Evolutionary conservation across 495 filamentous ascomycete species (phyloP), one percentile per base, ranked within the genome.

Genomic region (Hypoxylon fragiforme): DNA sequence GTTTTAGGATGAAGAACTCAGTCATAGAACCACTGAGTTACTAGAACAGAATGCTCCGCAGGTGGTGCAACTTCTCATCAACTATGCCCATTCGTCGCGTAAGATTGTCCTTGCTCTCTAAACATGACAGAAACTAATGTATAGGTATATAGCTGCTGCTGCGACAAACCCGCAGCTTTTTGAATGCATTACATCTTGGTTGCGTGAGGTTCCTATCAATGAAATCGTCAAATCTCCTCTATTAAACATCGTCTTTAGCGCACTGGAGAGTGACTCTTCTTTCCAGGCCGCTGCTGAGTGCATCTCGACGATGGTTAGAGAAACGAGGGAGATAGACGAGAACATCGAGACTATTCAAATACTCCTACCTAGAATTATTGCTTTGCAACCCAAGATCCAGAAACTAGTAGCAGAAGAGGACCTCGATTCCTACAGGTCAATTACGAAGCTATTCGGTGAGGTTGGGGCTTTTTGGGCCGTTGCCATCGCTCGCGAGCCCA

Each of bases 101-200:
- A 82, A 72, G 83, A 77, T 26, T 47, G 13, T 31, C 12, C 12
- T 11, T 39, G 1, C 21, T 3, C 15, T 42, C 12, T 28, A 12
- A 30, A 14, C 19, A 30, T 5, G 6, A 31, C 6, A 0, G 3
- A 11, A 30, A 46, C 64, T 72, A 42, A 71, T 28, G 39, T 46
- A 14, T 48, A 20, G 26, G 18, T 37, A 20, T 50, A 20, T 50
- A 82, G 80, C 70, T 36, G 67, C 84, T 16, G 90, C 91, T 8
- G 82, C 91, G 7, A 88, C 85, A 16, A 95, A 96, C 60, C 94
- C 94, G 1, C 90, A 89, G 64, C 81, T 99, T 11, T 80, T 97
- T 43, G 89, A 96, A 48, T 97, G 95, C 68, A 91, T 97, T 51
- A 94, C 89, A 19, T 97, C 95, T 15, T 99, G 94, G 94, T 77